Evolutionary conservation across 208 protist species (phyloP), one percentile per base, ranked within the genome.

Genomic region (Acanthamoeba sp.): DNA sequence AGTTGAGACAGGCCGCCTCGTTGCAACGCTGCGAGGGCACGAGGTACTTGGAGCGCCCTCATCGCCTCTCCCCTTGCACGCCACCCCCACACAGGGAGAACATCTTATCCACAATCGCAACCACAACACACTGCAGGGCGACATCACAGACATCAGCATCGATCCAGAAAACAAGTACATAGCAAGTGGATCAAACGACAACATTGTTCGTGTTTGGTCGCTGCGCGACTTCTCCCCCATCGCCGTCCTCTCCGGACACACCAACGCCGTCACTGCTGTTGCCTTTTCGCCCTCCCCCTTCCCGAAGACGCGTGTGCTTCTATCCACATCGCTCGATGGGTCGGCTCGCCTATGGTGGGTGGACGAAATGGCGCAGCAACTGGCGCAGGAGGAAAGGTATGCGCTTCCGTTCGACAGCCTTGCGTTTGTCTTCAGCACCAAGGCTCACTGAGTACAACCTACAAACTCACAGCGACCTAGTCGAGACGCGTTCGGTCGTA

Each of bases 91-190:
- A n/a, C 18, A 59, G 9, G 20, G 2, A 0, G 1, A 14, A 5
- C 24, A 62, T 22, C 18, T 62, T n/a, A 62, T 62, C 16, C 55
- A 62, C 16, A 4, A 5, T 0, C 55, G 55, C 16, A 62, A 62
- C 27, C 59, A 32, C n/a, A n/a, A 18, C n/a, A n/a, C 34, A 27
- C 24, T 69, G 5, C 42, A 91, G 64, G 89, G 89, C 0, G 89
- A 93, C 64, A 93, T 93, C 40, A 93, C 89, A 14, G 89, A 93
- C 50, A 76, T 93, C 89, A 93, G 89, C 89, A 82, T 93, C 27
- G 89, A 93, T 34, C 89, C 89, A 62, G 89, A 93, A 42, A 93
- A 93, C 66, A 93, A 82, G 64, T 93, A 84, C 50, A 84, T 93
- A 10, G 89, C 89, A 3, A 84, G 64, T 82, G 89, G 89, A 3